These are phyloP conservation scores for Lophiostoma macrostomum DNA, from an alignment of 495 filamentous ascomycete species.

Conservation along the genomic window DNA sequence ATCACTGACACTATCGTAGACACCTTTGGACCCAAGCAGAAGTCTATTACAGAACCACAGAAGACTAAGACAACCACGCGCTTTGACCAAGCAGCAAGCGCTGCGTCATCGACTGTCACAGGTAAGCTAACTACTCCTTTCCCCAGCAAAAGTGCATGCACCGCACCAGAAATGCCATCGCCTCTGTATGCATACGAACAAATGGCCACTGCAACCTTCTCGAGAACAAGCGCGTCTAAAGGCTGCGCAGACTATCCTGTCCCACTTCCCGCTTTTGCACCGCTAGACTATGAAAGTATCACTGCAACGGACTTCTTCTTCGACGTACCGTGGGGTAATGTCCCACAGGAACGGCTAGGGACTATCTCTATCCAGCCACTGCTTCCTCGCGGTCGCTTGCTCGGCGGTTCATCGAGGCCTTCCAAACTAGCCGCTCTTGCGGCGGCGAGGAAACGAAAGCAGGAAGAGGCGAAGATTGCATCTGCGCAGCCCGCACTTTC, in stretches of 20 bases:
- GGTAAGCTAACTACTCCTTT: conserved; percentile 24
- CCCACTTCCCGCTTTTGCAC: neutral
- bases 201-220: neutral
- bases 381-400: conserved; percentile 58
- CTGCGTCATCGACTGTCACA: conserved; percentile 10
- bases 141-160: conserved; percentile 3
- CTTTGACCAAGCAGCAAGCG: conserved; percentile 42
- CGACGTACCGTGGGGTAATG: conserved; percentile 81
- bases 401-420: conserved; percentile 77
- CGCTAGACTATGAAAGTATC: neutral
- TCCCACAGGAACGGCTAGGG: conserved; percentile 65
- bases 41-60: conserved; percentile 37
- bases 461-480: conserved; percentile 58
- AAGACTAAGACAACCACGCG: conserved; percentile 41
- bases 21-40: conserved; percentile 31
- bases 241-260: conserved; percentile 17
- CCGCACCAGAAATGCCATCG: conserved; percentile 2
- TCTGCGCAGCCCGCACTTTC: conserved; percentile 18
- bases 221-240: conserved; percentile 27
- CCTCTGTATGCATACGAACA: neutral
- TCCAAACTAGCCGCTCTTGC: conserved; percentile 89
- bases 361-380: conserved; percentile 63
- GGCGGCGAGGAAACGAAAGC: conserved; percentile 81
- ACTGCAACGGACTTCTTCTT: conserved; percentile 65
- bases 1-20: conserved; percentile 5